Base-by-base conservation (phyloP, 2,329 filamentous ascomycete genomes). In the Monascus ruber region DNA sequence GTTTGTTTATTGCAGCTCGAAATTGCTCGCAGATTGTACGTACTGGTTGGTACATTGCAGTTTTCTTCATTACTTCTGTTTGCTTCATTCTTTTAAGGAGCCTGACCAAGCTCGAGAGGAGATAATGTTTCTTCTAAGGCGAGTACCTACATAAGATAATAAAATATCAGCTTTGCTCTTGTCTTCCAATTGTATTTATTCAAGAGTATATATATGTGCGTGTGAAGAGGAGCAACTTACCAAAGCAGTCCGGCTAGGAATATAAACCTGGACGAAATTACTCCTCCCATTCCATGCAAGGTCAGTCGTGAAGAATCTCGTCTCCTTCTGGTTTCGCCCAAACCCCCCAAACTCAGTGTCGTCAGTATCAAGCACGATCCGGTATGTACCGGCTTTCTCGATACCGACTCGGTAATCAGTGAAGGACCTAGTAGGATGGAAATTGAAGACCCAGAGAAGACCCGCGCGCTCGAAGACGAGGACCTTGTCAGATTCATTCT, bases 391-490 rank as follows among this genome's bases (percentile, higher is more conserved):
- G 3, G 82, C 67, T 17, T 77, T 71, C 37, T 96, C 86, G 31
- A 98, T 73, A 11, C 91, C 91, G 35, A 98, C 81, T 31, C 89
- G 79, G 61, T 95, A 98, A 64, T 96, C 91, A 7, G 81, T 81
- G 65, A 83, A 98, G 62, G 86, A 94, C 49, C 81, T 68, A 26
- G 76, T 77, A 0, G 85, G 79, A 59, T 96, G 81, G 72, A 96
- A 95, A 67, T 98, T 98, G 74, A 98, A 96, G 52, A 95, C 74
- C 71, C 88, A 98, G 7, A 98, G 71, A 42, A 94, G 68, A 0
- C 88, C 88, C 1, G 79, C 91, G 27, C 91, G 78, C 69, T 98
- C 91, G 59, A 95, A 98, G 3, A 94, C 88, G 47, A 98, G 78
- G 33, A 96, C 81, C 68, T 96, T 98, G 67, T 98, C 91, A 17